Conservation (phyloP, 2,329 filamentous ascomycete species). For the Botrytis medusae region DNA sequence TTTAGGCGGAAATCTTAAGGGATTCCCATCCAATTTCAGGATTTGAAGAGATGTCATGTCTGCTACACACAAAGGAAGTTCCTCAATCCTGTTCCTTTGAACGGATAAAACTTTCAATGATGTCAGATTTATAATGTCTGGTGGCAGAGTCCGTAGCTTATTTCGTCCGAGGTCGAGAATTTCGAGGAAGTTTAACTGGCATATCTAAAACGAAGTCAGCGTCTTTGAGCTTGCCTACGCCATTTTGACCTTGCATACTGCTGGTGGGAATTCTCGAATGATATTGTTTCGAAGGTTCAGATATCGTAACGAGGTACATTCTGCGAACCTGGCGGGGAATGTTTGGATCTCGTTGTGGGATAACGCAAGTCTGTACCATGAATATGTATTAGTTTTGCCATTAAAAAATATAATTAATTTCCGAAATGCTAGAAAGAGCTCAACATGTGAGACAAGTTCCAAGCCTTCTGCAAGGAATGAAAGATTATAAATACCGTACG, state of each 20-base stretch:
- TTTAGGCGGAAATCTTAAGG: constrained; percentile 74
- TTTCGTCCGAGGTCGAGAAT: constrained; percentile 92
- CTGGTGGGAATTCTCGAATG: constrained; percentile 65
- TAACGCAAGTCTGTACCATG: constrained; percentile 62
- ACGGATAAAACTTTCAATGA: constrained; percentile 88
- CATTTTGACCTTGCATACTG: constrained; percentile 48
- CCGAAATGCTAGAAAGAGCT: not conserved
- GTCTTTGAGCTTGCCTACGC: not conserved
- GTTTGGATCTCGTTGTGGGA: constrained; percentile 75
- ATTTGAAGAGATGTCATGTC: constrained; percentile 89
- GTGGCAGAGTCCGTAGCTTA: constrained; percentile 73
- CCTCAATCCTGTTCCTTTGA: constrained; percentile 81
- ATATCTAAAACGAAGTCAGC: constrained; percentile 58
- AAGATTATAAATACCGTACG: constrained; percentile 36
- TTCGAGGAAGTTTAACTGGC: constrained; percentile 81
- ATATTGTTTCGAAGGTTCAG: constrained; percentile 77
- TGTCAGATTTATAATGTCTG: constrained; percentile 75
- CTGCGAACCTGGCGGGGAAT: constrained; percentile 69
- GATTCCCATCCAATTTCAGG: constrained; percentile 86
- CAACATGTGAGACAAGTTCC: constrained; percentile 4
- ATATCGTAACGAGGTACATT: constrained; percentile 76
- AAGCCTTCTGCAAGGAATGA: constrained; percentile 21
- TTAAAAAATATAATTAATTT: not conserved
- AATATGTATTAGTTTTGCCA: constrained; percentile 32
- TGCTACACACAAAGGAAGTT: constrained; percentile 78